Evolutionary conservation across 2,329 filamentous ascomycete genomes (phyloP).

Genomic region (Teratosphaeriaceae sp.): DNA sequence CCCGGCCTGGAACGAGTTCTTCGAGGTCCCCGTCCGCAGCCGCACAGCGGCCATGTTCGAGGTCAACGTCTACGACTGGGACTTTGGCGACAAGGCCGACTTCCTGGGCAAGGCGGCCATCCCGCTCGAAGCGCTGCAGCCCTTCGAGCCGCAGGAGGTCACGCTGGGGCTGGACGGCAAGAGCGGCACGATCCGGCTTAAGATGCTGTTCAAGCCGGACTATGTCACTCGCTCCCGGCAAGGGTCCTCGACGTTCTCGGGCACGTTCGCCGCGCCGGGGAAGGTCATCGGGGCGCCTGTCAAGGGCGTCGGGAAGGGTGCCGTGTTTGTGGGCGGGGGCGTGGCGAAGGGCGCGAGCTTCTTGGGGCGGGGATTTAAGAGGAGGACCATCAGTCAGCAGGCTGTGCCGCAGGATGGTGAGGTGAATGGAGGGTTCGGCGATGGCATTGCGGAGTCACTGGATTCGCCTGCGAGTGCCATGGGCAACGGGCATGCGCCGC

Average conservation of each 20-base stretch:
- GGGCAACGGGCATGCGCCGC: slow-evolving; percentile 16
- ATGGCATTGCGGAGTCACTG: slow-evolving; percentile 7
- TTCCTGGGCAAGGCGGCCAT: slow-evolving; percentile 73
- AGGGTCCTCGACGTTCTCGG: slow-evolving; percentile 87
- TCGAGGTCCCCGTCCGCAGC: slow-evolving; percentile 75
- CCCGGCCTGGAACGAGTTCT: slow-evolving; percentile 93
- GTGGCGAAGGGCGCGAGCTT: slow-evolving; percentile 89
- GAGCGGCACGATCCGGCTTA: slow-evolving; percentile 73
- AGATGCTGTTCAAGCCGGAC: slow-evolving; percentile 85
- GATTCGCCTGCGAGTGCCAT: slow-evolving; percentile 11
- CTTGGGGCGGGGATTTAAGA: slow-evolving; percentile 74
- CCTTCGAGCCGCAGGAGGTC: slow-evolving; percentile 73
- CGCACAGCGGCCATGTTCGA: slow-evolving; percentile 78
- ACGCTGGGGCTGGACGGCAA: slow-evolving; percentile 76
- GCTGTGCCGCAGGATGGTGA: slow-evolving; percentile 26
- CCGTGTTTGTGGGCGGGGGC: slow-evolving; percentile 63
- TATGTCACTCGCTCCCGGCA: slow-evolving; percentile 83
- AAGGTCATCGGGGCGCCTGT: slow-evolving; percentile 94
- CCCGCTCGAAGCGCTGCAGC: slow-evolving; percentile 72
- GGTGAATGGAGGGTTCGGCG: slow-evolving; percentile 15
- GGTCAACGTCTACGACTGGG: slow-evolving; percentile 86
- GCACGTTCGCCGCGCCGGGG: slow-evolving; percentile 70
- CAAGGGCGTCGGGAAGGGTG: slow-evolving; percentile 79
- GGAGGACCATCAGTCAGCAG: slow-evolving; percentile 53
- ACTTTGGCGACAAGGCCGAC: slow-evolving; percentile 93